Base-by-base conservation (phyloP, 2,329 filamentous ascomycete species). In the Cladosporium halotolerans region DNA sequence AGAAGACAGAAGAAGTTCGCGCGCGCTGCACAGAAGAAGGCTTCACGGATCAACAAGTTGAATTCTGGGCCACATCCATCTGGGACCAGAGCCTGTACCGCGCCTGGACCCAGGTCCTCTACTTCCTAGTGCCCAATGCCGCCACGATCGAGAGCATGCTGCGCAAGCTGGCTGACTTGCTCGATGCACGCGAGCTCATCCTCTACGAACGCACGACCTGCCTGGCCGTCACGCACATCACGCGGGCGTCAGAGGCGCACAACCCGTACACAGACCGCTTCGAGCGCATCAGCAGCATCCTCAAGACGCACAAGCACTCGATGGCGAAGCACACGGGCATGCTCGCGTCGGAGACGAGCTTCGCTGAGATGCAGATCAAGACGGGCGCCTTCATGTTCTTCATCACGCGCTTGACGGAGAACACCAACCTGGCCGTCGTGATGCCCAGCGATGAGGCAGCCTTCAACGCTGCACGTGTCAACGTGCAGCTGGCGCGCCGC, bases 51-150 rank as follows among this genome's bases (percentile, higher is more conserved):
- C 63, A 64, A 44, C 70, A 76, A 44, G 73, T 96, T 56, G 88
- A 89, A 55, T 90, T 91, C 55, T 97, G 96, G 69, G 88, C 90
- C 9, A 97, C 92, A 32, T 95, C 88, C 52, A 99, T 99, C 67
- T 99, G 93, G 93, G 93, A 99, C 67, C 93, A 99, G 75, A 95
- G 88, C 52, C 77, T 99, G 36, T 99, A 97, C 78, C 95, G 95
- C 72, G 93, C 93, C 1, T 99, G 93, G 93, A 93, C 93, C 0
- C 89, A 88, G 68, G 96, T 99, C 63, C 96, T 99, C 57, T 93
- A 99, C 76, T 91, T 92, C 67, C 79, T 99, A 43, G 93, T 97
- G n/a, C 93, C 93, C 3, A 97, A 97, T 64, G 81, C 96, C 1
- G 78, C 84, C 14, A 82, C 88, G 42, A 96, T 99, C 60, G 92